These are phyloP conservation scores for Coleophoma crateriformis DNA, from an alignment of 2,329 filamentous ascomycete species.

Conservation along the genomic window DNA sequence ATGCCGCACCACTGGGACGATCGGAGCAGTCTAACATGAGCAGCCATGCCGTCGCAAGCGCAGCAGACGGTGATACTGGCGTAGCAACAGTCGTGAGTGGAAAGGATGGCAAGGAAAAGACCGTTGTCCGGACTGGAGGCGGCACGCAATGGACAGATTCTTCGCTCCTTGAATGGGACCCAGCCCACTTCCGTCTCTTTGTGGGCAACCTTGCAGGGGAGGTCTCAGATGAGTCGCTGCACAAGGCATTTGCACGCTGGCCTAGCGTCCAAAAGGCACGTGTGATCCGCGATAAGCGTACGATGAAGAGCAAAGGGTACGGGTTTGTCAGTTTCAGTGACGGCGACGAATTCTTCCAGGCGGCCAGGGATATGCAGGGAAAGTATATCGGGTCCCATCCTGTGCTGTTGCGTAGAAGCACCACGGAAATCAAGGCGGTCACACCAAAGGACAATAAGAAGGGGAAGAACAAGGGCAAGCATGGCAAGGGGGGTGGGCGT, in stretches of 20 bases:
- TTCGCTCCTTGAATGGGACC: conserved; percentile 90
- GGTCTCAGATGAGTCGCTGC: conserved; percentile 89
- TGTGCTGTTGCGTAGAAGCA: conserved; percentile 79
- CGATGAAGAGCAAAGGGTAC: conserved; percentile 92
- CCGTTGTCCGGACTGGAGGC: conserved; percentile 81
- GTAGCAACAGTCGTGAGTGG: conserved; percentile 34
- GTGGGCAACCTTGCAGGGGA: conserved; percentile 96
- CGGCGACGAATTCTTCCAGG: conserved; percentile 93
- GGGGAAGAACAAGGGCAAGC: conserved; percentile 31
- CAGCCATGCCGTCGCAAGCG: conserved; percentile 55
- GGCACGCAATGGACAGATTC: conserved; percentile 91
- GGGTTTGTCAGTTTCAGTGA: conserved; percentile 96
- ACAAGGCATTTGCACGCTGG: conserved; percentile 91
- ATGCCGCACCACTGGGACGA: conserved; percentile 35
- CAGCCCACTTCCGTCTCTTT: conserved; percentile 87
- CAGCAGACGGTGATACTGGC: conserved; percentile 40
- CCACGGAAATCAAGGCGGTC: conserved; percentile 81
- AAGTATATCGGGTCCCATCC: conserved; percentile 99
- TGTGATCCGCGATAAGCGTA: conserved; percentile 91
- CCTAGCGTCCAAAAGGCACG: conserved; percentile 85
- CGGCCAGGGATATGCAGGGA: conserved; percentile 96
- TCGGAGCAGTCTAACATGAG: conserved; percentile 63
- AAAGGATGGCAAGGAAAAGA: conserved; percentile 65
- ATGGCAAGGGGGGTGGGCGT: conserved; percentile 30
- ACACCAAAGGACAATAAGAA: conserved; percentile 59